phyloP scores from a whole-genome alignment of 768 basidiomycete genomes.

The Pholiota molesta region DNA sequence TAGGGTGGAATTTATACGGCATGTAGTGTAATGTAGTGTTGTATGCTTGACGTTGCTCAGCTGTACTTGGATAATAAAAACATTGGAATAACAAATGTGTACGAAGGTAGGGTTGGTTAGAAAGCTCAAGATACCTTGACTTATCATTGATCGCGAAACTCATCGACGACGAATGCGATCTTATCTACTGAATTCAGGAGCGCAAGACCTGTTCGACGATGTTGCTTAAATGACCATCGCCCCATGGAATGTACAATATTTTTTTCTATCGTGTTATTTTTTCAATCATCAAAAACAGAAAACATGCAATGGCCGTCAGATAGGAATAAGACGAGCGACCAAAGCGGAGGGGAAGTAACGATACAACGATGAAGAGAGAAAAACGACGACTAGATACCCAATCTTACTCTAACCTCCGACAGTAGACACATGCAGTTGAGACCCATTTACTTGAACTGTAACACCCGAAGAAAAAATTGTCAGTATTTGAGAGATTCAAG shows the following conservation, averaged over 20 bases:
- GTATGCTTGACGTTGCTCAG: neutral
- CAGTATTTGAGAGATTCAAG: neutral
- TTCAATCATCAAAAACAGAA: slow-evolving; percentile 10
- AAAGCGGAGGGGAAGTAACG: neutral
- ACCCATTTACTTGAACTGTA: slow-evolving; percentile 10
- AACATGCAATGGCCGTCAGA: neutral
- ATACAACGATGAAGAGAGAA: slow-evolving; percentile 12
- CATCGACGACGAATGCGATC: too few species aligned
- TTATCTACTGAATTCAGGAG: too few species aligned
- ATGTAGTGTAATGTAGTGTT: slow-evolving; percentile 8
- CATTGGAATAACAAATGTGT: neutral
- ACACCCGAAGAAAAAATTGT: neutral
- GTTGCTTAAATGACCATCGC: too few species aligned
- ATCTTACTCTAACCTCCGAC: neutral
- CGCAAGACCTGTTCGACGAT: too few species aligned
- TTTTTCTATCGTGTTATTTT: slow-evolving; percentile 10
- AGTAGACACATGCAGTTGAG: neutral
- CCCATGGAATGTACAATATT: slow-evolving; percentile 8
- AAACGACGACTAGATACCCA: slow-evolving; percentile 7
- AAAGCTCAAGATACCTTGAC: too few species aligned
- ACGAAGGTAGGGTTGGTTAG: too few species aligned
- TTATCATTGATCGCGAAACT: too few species aligned
- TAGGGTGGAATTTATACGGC: slow-evolving; percentile 6
- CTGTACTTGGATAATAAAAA: neutral
- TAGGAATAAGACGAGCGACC: neutral